These are phyloP conservation scores for Actinomucor elegans DNA, from an alignment of 371 early-diverging fungal genomes.

Conservation along the genomic window DNA sequence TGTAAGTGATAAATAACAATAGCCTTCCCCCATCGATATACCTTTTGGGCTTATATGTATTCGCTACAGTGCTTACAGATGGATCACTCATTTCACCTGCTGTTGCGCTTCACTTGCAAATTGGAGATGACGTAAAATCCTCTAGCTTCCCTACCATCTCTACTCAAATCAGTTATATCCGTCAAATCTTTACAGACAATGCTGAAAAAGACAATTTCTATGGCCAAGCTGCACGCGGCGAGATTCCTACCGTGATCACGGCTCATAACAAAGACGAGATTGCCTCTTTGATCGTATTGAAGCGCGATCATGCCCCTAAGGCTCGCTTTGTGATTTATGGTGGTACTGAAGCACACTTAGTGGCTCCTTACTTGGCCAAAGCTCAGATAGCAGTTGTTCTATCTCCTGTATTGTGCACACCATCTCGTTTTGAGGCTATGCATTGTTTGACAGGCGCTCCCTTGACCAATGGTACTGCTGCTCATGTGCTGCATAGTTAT, in stretches of 20 bases:
- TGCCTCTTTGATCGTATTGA: constrained; percentile 61
- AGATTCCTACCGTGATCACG: constrained; percentile 60
- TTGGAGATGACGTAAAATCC: constrained; percentile 54
- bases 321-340: constrained; percentile 53
- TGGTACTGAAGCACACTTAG: constrained; percentile 71
- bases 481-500: constrained; percentile 57
- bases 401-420: constrained; percentile 66
- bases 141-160: constrained; percentile 57
- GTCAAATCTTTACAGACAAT: constrained; percentile 44
- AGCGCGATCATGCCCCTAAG: constrained; percentile 40
- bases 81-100: constrained; percentile 36
- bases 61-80: constrained; percentile 6
- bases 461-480: constrained; percentile 57
- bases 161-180: constrained; percentile 63
- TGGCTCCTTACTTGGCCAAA: constrained; percentile 61
- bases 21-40: not conserved
- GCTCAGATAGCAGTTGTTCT: constrained; percentile 66
- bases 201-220: constrained; percentile 23
- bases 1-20: no score
- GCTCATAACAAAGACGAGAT: constrained; percentile 74
- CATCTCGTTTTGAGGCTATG: constrained; percentile 64
- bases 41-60: not conserved
- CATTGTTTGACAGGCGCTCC: constrained; percentile 66
- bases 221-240: constrained; percentile 55
- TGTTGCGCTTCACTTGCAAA: constrained; percentile 64